These are phyloP conservation scores for Ustilago hordei DNA, from an alignment of 1,284 basidiomycete genomes.

Conservation along the genomic window DNA sequence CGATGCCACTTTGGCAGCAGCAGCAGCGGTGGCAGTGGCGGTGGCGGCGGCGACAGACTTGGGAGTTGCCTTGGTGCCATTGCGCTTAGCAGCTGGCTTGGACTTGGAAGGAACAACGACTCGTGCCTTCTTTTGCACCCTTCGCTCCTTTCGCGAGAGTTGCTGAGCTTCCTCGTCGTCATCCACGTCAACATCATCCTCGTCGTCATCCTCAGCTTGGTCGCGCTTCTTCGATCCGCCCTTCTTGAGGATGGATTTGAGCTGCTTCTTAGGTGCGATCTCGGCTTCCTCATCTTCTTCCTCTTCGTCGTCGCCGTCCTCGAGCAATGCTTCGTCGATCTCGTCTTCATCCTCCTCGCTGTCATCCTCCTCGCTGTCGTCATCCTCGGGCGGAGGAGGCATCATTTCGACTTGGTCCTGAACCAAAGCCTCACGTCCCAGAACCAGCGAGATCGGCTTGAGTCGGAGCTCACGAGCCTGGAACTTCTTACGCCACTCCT, in stretches of 20 bases:
- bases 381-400: slow-evolving; percentile 49
- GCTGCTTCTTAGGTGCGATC: slow-evolving; percentile 24
- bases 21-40: slow-evolving; percentile 26
- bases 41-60: slow-evolving; percentile 26
- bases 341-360: slow-evolving; percentile 57
- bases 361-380: slow-evolving; percentile 51
- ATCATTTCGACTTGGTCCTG: slow-evolving; percentile 46
- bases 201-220: slow-evolving; percentile 13
- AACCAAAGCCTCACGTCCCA: slow-evolving; percentile 48
- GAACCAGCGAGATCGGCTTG: slow-evolving; percentile 43
- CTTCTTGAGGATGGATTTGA: slow-evolving; percentile 58
- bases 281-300: slow-evolving; percentile 43
- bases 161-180: slow-evolving; percentile 25
- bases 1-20: slow-evolving; percentile 37
- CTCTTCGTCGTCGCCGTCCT: slow-evolving; percentile 41
- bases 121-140: slow-evolving; percentile 44
- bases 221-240: slow-evolving; percentile 31
- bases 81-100: slow-evolving; percentile 32
- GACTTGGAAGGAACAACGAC: slow-evolving; percentile 40
- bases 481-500: slow-evolving; percentile 58
- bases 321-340: slow-evolving; percentile 50
- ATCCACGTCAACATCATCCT: slow-evolving; percentile 25
- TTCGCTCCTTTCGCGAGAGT: slow-evolving; percentile 43
- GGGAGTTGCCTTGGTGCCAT: slow-evolving; percentile 20
- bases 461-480: slow-evolving; percentile 55